These are phyloP conservation scores for Monosporascus sp. DNA, from an alignment of 2,329 filamentous ascomycete genomes.

Conservation along the genomic window DNA sequence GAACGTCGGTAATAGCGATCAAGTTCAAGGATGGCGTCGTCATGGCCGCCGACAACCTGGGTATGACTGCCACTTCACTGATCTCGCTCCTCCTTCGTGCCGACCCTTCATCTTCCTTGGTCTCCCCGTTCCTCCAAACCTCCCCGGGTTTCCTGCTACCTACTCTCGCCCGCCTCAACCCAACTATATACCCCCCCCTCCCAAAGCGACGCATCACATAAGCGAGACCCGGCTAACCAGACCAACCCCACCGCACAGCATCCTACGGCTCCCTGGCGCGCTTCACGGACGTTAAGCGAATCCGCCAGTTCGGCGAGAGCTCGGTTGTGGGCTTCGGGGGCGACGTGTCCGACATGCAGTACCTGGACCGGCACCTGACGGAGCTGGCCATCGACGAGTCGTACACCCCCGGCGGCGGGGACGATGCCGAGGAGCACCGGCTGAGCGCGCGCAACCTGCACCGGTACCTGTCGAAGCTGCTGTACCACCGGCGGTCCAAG, in stretches of 20 bases:
- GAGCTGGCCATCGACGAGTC: slow-evolving; percentile 85
- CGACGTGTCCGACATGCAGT: slow-evolving; percentile 99
- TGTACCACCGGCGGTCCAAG: slow-evolving; percentile 90
- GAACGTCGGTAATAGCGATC: slow-evolving; percentile 88
- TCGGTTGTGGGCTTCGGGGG: slow-evolving; percentile 91
- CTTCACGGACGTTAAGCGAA: slow-evolving; percentile 94
- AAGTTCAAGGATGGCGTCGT: slow-evolving; percentile 97
- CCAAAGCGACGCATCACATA: neutral
- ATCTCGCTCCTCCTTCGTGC: slow-evolving; percentile 3
- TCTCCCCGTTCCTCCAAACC: neutral
- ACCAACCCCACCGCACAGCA: slow-evolving; percentile 46
- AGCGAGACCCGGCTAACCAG: slow-evolving; percentile 5
- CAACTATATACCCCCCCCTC: no score
- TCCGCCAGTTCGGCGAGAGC: slow-evolving; percentile 79
- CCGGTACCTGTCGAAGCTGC: slow-evolving; percentile 91
- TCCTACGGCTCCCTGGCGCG: slow-evolving; percentile 96
- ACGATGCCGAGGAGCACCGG: slow-evolving; percentile 28
- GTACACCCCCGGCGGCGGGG: slow-evolving; percentile 52
- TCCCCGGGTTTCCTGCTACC: neutral
- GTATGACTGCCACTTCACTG: slow-evolving; percentile 41
- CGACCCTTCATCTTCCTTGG: neutral
- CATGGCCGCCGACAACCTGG: slow-evolving; percentile 93
- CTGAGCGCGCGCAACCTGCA: slow-evolving; percentile 93
- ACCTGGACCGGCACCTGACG: slow-evolving; percentile 85
- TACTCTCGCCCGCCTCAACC: neutral